Percentiles rank a stretch among this genome's conserved stretches.
Evolutionary conservation across 257 asterid species (phyloP).

Genomic region (Solanum verrucosum): DNA sequence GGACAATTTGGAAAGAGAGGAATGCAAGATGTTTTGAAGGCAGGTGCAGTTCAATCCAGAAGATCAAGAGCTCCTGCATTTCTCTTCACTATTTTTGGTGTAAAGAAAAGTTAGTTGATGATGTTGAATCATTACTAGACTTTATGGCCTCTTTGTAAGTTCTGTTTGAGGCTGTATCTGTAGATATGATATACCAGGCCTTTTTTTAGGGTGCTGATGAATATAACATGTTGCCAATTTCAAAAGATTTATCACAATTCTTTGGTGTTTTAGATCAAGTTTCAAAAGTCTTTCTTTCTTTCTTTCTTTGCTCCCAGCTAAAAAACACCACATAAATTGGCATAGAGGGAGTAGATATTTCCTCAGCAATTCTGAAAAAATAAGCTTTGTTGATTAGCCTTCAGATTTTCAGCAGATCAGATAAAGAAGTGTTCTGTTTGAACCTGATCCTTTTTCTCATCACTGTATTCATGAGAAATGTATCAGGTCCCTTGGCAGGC

Average conservation of each 20-base stretch:
- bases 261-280: background rate
- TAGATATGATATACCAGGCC: too few relatives aligned
- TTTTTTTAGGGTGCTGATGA: too few relatives aligned
- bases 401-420: background rate
- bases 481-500: background rate
- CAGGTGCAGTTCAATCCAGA: too few relatives aligned
- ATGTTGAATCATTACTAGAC: too few relatives aligned
- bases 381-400: background rate
- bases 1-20: too few relatives aligned
- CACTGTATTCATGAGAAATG: background rate
- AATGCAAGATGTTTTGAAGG: too few relatives aligned
- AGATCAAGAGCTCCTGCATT: too few relatives aligned
- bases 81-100: too few relatives aligned
- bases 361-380: background rate
- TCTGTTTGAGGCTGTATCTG: too few relatives aligned
- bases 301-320: background rate
- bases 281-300: background rate
- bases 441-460: background rate
- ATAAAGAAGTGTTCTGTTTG: background rate
- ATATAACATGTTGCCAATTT: too few relatives aligned
- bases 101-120: too few relatives aligned
- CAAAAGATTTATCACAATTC: background rate
- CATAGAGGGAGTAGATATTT: background rate
- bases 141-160: too few relatives aligned
- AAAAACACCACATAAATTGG: background rate